These are phyloP conservation scores for Panicum hallii DNA, from an alignment of 202 grass and related monocot genomes.

Conservation along the genomic window DNA sequence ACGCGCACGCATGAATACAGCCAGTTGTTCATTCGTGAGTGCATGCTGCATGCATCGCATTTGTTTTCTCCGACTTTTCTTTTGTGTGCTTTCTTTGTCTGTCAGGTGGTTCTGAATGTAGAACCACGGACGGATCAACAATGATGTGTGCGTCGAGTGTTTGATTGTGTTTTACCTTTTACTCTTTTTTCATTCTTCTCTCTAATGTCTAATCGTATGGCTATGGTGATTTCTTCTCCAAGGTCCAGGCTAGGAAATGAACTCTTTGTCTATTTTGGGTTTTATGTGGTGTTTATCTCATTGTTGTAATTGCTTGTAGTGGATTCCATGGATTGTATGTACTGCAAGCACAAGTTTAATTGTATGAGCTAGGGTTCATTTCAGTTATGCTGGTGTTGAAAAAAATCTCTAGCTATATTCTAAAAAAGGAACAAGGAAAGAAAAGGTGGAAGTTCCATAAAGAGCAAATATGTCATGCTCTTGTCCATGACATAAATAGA, in stretches of 20 bases:
- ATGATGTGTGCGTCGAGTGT: conserved; percentile 22
- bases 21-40: conserved; percentile 10
- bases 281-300: not conserved
- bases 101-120: conserved; percentile 46
- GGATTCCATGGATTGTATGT: not conserved
- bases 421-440: not conserved
- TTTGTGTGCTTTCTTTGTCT: not conserved
- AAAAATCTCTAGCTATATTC: not conserved
- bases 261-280: not conserved
- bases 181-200: not conserved
- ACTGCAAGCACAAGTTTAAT: not conserved
- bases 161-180: not conserved
- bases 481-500: not conserved
- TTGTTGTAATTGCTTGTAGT: conserved; percentile 27
- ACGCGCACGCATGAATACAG: conserved; percentile 23
- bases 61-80: not conserved
- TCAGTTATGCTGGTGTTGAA: not conserved
- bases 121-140: conserved; percentile 27
- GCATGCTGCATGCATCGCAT: conserved; percentile 19
- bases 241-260: not conserved
- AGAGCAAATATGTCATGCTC: not conserved
- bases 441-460: not conserved
- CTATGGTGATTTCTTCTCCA: not conserved
- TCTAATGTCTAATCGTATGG: not conserved
- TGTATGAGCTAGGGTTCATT: not conserved